A percentile compares a stretch with the other conserved stretches of the same genome.
Conservation (phyloP, 495 filamentous ascomycete genomes). For the Tuber calosporum region DNA sequence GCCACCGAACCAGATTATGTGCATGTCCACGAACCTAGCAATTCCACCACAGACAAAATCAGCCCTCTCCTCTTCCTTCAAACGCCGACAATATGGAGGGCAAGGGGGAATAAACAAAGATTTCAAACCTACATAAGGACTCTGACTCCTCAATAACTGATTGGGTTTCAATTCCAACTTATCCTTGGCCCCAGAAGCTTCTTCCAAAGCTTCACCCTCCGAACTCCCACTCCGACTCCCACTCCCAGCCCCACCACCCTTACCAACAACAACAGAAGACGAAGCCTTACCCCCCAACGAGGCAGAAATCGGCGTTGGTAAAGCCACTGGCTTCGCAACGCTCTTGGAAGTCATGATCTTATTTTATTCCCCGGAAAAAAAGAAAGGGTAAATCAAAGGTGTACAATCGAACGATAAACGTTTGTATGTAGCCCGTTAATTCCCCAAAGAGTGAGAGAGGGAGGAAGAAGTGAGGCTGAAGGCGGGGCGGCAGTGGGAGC, state of each 20-base stretch:
- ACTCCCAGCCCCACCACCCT: slow-evolving; percentile 6
- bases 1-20: slow-evolving; percentile 87
- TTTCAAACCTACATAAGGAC: slow-evolving; percentile 37
- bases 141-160: slow-evolving; percentile 29
- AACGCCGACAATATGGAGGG: not conserved
- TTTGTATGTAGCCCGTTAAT: not conserved
- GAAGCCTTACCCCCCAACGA: slow-evolving; percentile 11
- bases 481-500: not conserved
- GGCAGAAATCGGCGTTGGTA: slow-evolving; percentile 31
- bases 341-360: slow-evolving; percentile 18
- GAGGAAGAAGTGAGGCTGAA: slow-evolving; percentile 10
- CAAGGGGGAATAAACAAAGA: not conserved
- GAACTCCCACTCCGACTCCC: slow-evolving; percentile 14
- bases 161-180: slow-evolving; percentile 34
- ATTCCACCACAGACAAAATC: slow-evolving; percentile 2
- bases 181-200: slow-evolving; percentile 24
- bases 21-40: slow-evolving; percentile 55
- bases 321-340: slow-evolving; percentile 25
- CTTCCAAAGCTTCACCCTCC: slow-evolving; percentile 16
- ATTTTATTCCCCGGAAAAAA: slow-evolving; percentile 10
- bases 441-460: slow-evolving; percentile 10
- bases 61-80: not conserved
- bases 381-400: not conserved
- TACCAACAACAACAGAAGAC: not conserved
- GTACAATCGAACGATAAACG: not conserved